Base-by-base conservation (phyloP, 2,329 filamentous ascomycete species). In the Fusarium xyrophilum region DNA sequence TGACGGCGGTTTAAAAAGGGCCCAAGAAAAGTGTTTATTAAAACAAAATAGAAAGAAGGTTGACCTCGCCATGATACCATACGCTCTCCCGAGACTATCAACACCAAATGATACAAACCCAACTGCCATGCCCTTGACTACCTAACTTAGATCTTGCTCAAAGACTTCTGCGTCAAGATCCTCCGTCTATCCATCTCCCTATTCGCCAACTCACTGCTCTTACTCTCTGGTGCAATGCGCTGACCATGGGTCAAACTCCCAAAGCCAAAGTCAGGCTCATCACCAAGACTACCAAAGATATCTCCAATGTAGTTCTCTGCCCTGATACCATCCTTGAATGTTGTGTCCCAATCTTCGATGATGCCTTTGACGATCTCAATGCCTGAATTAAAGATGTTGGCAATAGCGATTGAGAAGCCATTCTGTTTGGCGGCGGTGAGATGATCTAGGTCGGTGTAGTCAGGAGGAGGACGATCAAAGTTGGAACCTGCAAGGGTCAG, bases 241-340 rank as follows among this genome's bases (percentile, higher is more conserved):
- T 71, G 62, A 6, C 81, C 81, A 17, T 75, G 69, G 0, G 81
- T 83, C 35, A 81, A 70, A 62, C 81, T 84, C 2, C 84, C 85
- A 0, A 83, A 83, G 0, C 89, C 89, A 76, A 91, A 92, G 74
- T 91, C 87, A 0, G 89, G 89, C 40, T 78, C 75, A 3, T 89
- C 89, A 3, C 89, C 89, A 7, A 93, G 78, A 13, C 85, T 89
- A 17, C 89, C 90, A 68, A 92, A 89, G 56, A 93, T 89, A 73
- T 92, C 89, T 9, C 90, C 90, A 38, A 92, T 79, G 71, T 93
- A 93, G 72, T 92, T 92, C 3, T 75, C 79, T 0, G 89, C 79
- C 63, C 80, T 75, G 39, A 93, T 77, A 5, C 91, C 91, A 3
- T 74, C 67, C 36, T 81, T 77, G 69, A 89, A 93, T 0, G 80